Evolutionary conservation across 176 grass and related monocot genomes (phyloP), one percentile per base, ranked within the genome.

Genomic region (Oryza officinalis): DNA sequence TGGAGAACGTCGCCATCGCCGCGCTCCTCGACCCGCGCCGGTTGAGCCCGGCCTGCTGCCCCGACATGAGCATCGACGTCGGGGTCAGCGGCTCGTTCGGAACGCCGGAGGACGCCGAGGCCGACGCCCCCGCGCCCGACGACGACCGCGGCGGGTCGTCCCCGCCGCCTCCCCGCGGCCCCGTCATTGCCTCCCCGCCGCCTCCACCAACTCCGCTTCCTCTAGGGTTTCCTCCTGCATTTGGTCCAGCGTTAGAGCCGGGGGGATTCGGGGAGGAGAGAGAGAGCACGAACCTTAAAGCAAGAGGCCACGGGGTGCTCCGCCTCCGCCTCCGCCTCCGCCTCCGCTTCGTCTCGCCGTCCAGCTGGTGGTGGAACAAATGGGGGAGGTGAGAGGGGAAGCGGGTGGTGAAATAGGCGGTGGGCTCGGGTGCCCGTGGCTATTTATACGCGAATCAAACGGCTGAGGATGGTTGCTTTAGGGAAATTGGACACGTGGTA

Each of bases 1-100:
- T 93, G 40, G 96, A 95, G 91, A 98, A 98, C 37, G 83, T 90
- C 27, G 85, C 82, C 96, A 85, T 93, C 22, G 87, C 87, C 9
- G 93, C 88, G 69, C 87, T 40, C 89, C 96, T 88, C 13, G 93
- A 98, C 67, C 89, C 81, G 43, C 89, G 82, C 77, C 96, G 83
- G 76, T 90, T 90, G 13, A 98, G 80, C 33, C 80, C 69, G 3
- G 65, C 79, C 8, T 72, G 77, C 63, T 84, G 85, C 65, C 69
- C 77, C 46, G 85, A 86, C 75, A 65, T 30, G 47, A 59, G 75
- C 44, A 61, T 33, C 6, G 75, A 85, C 63, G 83, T 35, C 3
- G 80, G 78, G 6, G 74, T 79, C 26, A 84, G 1, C 41, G 87
- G 78, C 0, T 82, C 83, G 67, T 38, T 67, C 44, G 8, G 44